phyloP scores from a whole-genome alignment of 2,329 filamentous ascomycete genomes.

The Fusarium sulawesiense region DNA sequence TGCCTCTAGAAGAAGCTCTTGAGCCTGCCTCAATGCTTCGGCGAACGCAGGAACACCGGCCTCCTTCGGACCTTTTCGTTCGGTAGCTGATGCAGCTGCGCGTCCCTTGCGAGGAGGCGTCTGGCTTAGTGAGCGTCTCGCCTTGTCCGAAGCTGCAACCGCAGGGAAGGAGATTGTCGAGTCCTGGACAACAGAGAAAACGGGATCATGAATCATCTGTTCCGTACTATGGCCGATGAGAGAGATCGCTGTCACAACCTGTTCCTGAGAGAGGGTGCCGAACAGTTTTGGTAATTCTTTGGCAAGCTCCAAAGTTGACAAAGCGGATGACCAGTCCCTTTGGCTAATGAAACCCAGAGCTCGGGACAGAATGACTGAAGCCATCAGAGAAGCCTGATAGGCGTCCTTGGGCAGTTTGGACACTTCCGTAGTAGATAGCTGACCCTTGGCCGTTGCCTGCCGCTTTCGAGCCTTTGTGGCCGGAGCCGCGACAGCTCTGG shows the following conservation, averaged over 20 bases:
- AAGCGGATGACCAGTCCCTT: constrained; percentile 69
- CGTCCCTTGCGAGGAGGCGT: constrained; percentile 52
- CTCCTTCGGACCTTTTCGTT: constrained; percentile 49
- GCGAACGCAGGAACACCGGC: constrained; percentile 59
- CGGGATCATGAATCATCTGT: constrained; percentile 80
- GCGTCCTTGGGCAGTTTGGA: constrained; percentile 47
- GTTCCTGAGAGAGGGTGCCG: constrained; percentile 58
- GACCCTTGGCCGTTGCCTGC: constrained; percentile 41
- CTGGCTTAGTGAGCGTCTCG: constrained; percentile 50
- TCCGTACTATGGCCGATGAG: constrained; percentile 76
- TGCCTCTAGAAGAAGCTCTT: constrained; percentile 72
- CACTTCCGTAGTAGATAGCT: constrained; percentile 31
- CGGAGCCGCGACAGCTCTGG: constrained; percentile 33
- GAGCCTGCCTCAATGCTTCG: constrained; percentile 71
- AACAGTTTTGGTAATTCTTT: constrained; percentile 57
- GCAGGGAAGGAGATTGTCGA: constrained; percentile 91
- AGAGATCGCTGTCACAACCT: constrained; percentile 74
- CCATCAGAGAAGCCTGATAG: constrained; percentile 53
- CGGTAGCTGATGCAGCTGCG: constrained; percentile 24
- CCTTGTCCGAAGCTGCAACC: constrained; percentile 61
- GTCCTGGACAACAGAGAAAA: constrained; percentile 90
- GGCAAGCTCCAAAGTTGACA: constrained; percentile 64
- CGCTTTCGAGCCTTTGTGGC: constrained; percentile 37
- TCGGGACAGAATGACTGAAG: constrained; percentile 51
- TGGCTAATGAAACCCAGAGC: constrained; percentile 60